Conservation (phyloP, 2,329 filamentous ascomycete genomes). For the Sordariomycetes sp. region DNA sequence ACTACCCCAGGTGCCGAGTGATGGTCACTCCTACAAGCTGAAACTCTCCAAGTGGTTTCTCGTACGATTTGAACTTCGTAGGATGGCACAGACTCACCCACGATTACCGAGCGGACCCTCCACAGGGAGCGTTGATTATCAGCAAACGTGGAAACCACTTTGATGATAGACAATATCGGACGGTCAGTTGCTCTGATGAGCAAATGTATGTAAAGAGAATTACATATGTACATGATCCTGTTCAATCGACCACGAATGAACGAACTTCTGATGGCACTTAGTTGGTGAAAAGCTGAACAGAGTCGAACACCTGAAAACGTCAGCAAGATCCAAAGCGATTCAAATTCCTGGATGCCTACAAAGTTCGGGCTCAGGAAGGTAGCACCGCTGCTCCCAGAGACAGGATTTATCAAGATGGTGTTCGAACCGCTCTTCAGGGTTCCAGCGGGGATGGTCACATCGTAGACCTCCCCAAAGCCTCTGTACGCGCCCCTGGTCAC, state of each 20-base stretch:
- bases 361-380: constrained; percentile 50
- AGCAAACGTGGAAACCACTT: too few relatives aligned
- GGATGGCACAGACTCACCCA: too few relatives aligned
- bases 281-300: neutral
- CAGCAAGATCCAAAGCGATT: neutral
- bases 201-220: neutral
- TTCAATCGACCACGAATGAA: neutral
- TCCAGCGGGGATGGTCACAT: constrained; percentile 49
- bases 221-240: neutral
- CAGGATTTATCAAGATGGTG: constrained; percentile 50
- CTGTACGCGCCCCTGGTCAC: constrained; percentile 58
- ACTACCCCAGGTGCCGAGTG: too few relatives aligned
- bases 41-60: too few relatives aligned
- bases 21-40: too few relatives aligned
- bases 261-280: neutral
- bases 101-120: too few relatives aligned
- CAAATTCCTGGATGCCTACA: constrained; percentile 13
- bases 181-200: too few relatives aligned
- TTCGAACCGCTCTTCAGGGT: constrained; percentile 51
- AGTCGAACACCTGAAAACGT: neutral
- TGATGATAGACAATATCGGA: too few relatives aligned
- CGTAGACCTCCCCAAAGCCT: constrained; percentile 55
- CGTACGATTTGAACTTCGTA: too few relatives aligned
- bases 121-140: too few relatives aligned
- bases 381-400: constrained; percentile 48